These are phyloP conservation scores for Russula vinacea DNA, from an alignment of 768 basidiomycete genomes.

Conservation along the genomic window DNA sequence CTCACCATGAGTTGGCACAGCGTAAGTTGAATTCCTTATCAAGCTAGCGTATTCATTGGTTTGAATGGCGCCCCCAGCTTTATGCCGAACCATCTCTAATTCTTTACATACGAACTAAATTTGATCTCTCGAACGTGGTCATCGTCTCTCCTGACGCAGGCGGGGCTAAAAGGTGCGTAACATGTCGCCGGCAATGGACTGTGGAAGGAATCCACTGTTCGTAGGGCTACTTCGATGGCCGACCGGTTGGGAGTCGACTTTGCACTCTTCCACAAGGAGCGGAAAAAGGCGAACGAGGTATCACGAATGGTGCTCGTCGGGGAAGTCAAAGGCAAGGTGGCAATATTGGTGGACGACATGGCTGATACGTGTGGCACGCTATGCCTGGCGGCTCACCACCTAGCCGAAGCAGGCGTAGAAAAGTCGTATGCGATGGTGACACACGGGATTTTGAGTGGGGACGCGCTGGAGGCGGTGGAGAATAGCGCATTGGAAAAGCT, in stretches of 20 bases:
- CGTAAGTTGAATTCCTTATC: conserved; percentile 42
- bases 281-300: conserved; percentile 93
- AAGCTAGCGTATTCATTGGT: conserved; percentile 31
- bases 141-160: conserved; percentile 99
- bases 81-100: conserved; percentile 96
- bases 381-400: conserved; percentile 83
- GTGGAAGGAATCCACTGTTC: conserved; percentile 6
- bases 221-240: conserved; percentile 93
- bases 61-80: conserved; percentile 48
- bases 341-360: conserved; percentile 98
- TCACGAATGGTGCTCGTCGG: conserved; percentile 96
- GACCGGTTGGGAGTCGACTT: conserved; percentile 96
- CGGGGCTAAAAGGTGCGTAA: conserved; percentile 84
- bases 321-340: conserved; percentile 85
- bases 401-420: conserved; percentile 82
- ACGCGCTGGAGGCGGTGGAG: conserved; percentile 72
- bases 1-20: conserved; percentile 34
- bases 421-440: conserved; percentile 92
- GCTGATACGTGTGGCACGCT: conserved; percentile 95
- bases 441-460: conserved; percentile 92
- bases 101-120: conserved; percentile 90
- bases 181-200: not conserved
- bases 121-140: conserved; percentile 79
- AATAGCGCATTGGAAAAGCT: conserved; percentile 82
- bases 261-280: conserved; percentile 98